Evolutionary conservation across 441 rosid species (phyloP).

Genomic region (Francoa sonchifolia): DNA sequence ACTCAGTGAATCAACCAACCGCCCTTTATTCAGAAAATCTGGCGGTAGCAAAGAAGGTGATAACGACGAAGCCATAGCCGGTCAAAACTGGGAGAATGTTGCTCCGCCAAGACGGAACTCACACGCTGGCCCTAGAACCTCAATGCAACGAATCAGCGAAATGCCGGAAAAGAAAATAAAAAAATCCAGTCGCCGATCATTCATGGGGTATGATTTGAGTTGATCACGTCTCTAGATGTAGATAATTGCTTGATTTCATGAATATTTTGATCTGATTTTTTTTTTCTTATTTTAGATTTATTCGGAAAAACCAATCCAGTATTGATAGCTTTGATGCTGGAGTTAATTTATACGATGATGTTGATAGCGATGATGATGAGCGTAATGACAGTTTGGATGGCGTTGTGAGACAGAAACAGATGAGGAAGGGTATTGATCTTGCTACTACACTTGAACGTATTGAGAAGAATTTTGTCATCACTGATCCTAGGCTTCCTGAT

Average conservation of each 20-base stretch:
- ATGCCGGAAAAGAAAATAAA: conserved; percentile 55
- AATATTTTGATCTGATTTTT: not conserved
- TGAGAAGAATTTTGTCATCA: conserved; percentile 95
- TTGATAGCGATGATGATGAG: conserved; percentile 38
- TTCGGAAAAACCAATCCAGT: conserved; percentile 36
- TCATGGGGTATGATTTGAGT: conserved; percentile 42
- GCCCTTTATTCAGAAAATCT: conserved; percentile 41
- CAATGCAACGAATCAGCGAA: conserved; percentile 76
- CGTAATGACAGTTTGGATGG: conserved; percentile 48
- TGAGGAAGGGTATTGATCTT: conserved; percentile 96
- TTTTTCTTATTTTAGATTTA: conserved; percentile 25
- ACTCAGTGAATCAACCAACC: conserved; percentile 52
- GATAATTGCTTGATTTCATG: not conserved
- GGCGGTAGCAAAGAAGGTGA: conserved; percentile 36
- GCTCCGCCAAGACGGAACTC: conserved; percentile 41
- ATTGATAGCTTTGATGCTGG: conserved; percentile 30
- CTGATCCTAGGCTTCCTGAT: conserved; percentile 96
- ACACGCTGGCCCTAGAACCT: conserved; percentile 26
- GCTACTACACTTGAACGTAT: conserved; percentile 98
- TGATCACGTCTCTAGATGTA: not conserved
- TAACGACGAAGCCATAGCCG: conserved; percentile 22
- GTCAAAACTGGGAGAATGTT: conserved; percentile 49
- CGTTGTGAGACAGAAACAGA: conserved; percentile 75
- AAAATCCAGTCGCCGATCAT: conserved; percentile 62
- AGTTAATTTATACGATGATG: conserved; percentile 27